Evolutionary conservation across 1,284 basidiomycete species (phyloP), one percentile per base, ranked within the genome.

Genomic region (Uromyces viciae-fabae): DNA sequence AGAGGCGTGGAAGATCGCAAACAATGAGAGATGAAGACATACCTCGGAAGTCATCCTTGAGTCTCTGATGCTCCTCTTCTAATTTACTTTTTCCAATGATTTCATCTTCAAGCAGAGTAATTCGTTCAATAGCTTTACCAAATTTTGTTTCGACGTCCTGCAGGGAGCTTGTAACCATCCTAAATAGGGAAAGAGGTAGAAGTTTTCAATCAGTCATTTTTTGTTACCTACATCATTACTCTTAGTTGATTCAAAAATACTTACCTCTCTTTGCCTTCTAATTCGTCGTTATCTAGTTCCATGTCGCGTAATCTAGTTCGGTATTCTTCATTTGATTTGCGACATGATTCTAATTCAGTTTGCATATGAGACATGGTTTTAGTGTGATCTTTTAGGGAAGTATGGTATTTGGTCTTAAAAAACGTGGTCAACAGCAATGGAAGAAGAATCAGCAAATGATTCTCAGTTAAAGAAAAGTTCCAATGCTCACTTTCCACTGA

Each of bases 81-180:
- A 98, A 85, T 82, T 89, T 91, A 3, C 93, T 92, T 87, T 95
- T 96, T 86, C 92, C 92, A 60, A 98, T 88, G n/a, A 99, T 88
- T 85, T 99, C 97, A 84, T 98, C 94, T 86, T 99, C 97, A 43
- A 99, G 89, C 62, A 99, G 87, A 69, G 97, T 98, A 87, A 98
- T 98, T 87, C 98, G 94, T 86, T 99, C 97, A 72, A 99, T 89
- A 0, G 93, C 92, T 82, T 91, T 90, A 83, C 94, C 91, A 87
- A 98, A 98, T 85, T 92, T 94, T 82, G 90, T 89, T 87, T 99
- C 96, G 85, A 94, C 89, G 86, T 99, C 97, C 0, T 92, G 91
- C 81, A 98, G 88, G 83, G 93, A 95, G 43, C 94, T 95, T 1
- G 92, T 91, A 40, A 96, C 93, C 75, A 94, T 94, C 31, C 88